phyloP scores from a whole-genome alignment of 2,329 filamentous ascomycete genomes.

The Botrytis medusae region DNA sequence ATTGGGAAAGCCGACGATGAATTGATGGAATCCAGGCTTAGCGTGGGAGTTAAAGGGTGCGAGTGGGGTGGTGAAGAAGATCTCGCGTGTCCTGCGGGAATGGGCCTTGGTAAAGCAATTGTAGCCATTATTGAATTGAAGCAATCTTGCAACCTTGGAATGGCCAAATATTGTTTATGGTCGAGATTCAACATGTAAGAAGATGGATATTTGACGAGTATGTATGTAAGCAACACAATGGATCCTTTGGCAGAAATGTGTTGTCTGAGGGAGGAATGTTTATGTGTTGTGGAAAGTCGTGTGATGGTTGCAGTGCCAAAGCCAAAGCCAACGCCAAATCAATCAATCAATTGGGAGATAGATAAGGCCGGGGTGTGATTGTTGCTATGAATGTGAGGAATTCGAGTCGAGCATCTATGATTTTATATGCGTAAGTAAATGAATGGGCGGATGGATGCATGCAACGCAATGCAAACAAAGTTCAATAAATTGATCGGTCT shows the following conservation, averaged over 20 bases:
- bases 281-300: background rate
- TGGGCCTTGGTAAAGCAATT: slow-evolving; percentile 39
- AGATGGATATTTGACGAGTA: background rate
- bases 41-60: slow-evolving; percentile 53
- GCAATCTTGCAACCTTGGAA: slow-evolving; percentile 16
- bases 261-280: background rate
- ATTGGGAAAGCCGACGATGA: slow-evolving; percentile 55
- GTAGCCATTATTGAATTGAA: slow-evolving; percentile 36
- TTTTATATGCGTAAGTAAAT: background rate
- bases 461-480: background rate
- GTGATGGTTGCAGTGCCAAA: background rate
- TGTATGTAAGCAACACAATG: background rate
- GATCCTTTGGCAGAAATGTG: background rate
- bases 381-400: background rate
- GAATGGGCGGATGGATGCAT: background rate
- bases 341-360: background rate
- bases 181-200: slow-evolving; percentile 16
- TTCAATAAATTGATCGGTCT: background rate
- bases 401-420: background rate
- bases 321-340: background rate
- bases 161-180: background rate
- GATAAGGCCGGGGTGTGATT: no score
- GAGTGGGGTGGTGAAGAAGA: slow-evolving; percentile 49
- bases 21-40: slow-evolving; percentile 53
- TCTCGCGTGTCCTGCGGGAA: slow-evolving; percentile 33